Conservation (phyloP, 179 eudicot genomes). For the Spergularia azorica region DNA sequence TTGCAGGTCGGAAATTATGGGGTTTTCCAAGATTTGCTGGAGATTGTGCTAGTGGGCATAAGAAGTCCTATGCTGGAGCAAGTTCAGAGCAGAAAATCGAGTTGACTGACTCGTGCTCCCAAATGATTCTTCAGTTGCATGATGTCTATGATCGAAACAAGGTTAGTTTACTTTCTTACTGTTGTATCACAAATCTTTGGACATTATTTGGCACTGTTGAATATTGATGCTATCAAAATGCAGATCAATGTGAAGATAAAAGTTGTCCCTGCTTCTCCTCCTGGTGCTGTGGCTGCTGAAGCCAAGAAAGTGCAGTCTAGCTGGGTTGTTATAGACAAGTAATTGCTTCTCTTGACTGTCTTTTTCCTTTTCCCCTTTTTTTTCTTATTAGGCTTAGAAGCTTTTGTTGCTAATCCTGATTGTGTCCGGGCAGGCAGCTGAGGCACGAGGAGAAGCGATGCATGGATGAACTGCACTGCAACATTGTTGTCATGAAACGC, state of each 20-base stretch:
- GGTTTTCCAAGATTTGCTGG: slow-evolving; percentile 91
- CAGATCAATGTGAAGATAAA: slow-evolving; percentile 93
- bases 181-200: not conserved
- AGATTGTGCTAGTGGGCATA: slow-evolving; percentile 84
- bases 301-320: slow-evolving; percentile 71
- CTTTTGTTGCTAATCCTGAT: slow-evolving; percentile 11
- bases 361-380: no score
- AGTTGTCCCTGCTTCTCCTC: slow-evolving; percentile 64
- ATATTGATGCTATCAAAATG: slow-evolving; percentile 3
- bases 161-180: slow-evolving; percentile 34
- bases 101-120: slow-evolving; percentile 82
- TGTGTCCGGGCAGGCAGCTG: slow-evolving; percentile 56
- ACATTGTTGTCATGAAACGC: slow-evolving; percentile 76
- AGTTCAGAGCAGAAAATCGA: slow-evolving; percentile 74
- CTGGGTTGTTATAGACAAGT: slow-evolving; percentile 97
- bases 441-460: slow-evolving; percentile 85
- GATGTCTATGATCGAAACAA: slow-evolving; percentile 80
- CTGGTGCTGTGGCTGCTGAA: slow-evolving; percentile 86
- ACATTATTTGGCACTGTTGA: not conserved
- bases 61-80: slow-evolving; percentile 57
- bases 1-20: slow-evolving; percentile 81
- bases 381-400: not conserved
- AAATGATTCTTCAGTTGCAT: slow-evolving; percentile 93
- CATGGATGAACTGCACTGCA: slow-evolving; percentile 92
- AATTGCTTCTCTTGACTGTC: slow-evolving; percentile 23